Evolutionary conservation across 495 filamentous ascomycete genomes (phyloP).

Genomic region (Hyaloscypha hepaticicola): DNA sequence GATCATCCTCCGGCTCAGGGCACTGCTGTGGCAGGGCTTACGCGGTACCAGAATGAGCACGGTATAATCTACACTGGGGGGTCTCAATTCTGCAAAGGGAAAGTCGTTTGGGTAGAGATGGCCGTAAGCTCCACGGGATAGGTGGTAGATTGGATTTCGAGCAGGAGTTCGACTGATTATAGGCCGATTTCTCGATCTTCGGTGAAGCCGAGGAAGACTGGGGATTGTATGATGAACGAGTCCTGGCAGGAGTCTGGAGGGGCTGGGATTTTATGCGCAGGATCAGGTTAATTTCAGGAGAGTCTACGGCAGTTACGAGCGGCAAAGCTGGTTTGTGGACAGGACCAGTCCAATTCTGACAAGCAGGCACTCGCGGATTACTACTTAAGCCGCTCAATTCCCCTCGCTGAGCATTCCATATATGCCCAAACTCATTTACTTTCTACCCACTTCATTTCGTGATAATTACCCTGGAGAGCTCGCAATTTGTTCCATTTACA

Average conservation of each 20-base stretch:
- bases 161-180: conserved; percentile 26
- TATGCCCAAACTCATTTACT: conserved; percentile 22
- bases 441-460: conserved; percentile 20
- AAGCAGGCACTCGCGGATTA: conserved; percentile 4
- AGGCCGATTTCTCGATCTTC: conserved; percentile 29
- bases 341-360: background rate
- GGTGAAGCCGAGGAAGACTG: conserved; percentile 24
- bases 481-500: conserved; percentile 23
- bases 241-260: conserved; percentile 19
- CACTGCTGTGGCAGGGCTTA: conserved; percentile 20
- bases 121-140: conserved; percentile 18
- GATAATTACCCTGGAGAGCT: conserved; percentile 23
- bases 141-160: conserved; percentile 25
- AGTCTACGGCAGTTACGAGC: conserved; percentile 25
- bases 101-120: conserved; percentile 19
- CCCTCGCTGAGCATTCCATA: conserved; percentile 21
- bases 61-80: conserved; percentile 18
- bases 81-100: conserved; percentile 25
- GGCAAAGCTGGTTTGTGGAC: conserved; percentile 14
- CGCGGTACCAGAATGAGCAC: conserved; percentile 17
- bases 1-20: conserved; percentile 13
- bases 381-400: conserved; percentile 30
- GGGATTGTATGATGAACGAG: conserved; percentile 18
- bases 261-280: conserved; percentile 25
- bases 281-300: conserved; percentile 22